Percentiles rank a stretch among this genome's conserved stretches.
These are phyloP conservation scores for Fusarium goolgardi DNA, from an alignment of 2,329 filamentous ascomycete species.

Conservation along the genomic window DNA sequence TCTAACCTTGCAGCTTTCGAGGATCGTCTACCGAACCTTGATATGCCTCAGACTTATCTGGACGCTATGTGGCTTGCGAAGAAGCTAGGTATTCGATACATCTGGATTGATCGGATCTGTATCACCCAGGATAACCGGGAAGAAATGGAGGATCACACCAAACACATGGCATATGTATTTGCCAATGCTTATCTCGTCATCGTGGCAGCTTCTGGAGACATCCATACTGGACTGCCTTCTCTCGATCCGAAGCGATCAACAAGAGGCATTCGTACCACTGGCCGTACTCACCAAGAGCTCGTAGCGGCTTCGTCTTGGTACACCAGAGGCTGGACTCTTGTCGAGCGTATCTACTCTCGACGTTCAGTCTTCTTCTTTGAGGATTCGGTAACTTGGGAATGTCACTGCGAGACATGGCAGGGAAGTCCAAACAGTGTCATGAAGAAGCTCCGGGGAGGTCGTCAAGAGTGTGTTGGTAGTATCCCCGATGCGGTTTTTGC, in stretches of 20 bases:
- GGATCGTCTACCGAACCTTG: slow-evolving; percentile 52
- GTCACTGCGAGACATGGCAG: slow-evolving; percentile 59
- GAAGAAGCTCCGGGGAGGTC: slow-evolving; percentile 50
- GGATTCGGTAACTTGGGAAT: slow-evolving; percentile 58
- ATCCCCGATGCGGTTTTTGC: slow-evolving; percentile 51
- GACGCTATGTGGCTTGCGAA: slow-evolving; percentile 59
- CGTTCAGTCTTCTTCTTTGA: slow-evolving; percentile 59
- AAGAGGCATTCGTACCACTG: slow-evolving; percentile 43
- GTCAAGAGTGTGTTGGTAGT: slow-evolving; percentile 50
- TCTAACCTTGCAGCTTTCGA: slow-evolving; percentile 54
- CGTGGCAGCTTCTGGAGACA: slow-evolving; percentile 56
- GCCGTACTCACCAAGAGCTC: slow-evolving; percentile 53
- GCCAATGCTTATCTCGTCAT: slow-evolving; percentile 59
- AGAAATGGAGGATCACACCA: slow-evolving; percentile 55
- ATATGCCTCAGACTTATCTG: slow-evolving; percentile 56
- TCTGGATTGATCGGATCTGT: slow-evolving; percentile 61
- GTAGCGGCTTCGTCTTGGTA: slow-evolving; percentile 55
- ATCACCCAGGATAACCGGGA: slow-evolving; percentile 58
- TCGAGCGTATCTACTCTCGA: slow-evolving; percentile 58
- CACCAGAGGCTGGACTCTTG: slow-evolving; percentile 57
- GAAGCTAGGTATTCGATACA: slow-evolving; percentile 56
- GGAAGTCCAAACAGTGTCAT: slow-evolving; percentile 49
- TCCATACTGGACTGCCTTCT: slow-evolving; percentile 53
- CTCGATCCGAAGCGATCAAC: slow-evolving; percentile 52
- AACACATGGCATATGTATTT: slow-evolving; percentile 60